Conservation (phyloP, 345 rosid species). For the Leavenworthia alabamica region DNA sequence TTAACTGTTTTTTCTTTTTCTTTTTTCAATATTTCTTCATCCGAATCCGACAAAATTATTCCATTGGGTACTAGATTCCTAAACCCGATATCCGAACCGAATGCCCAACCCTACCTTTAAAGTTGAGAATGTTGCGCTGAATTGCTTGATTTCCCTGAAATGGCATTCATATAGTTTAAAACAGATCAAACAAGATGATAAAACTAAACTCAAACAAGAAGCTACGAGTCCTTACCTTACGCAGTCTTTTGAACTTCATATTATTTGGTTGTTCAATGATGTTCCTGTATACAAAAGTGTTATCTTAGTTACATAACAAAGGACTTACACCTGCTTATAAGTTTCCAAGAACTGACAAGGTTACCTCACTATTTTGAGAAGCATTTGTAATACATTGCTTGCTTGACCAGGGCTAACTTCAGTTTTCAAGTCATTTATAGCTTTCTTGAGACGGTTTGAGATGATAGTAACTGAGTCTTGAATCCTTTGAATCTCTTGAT, state of each 20-base stretch:
- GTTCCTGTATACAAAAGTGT: constrained; percentile 43
- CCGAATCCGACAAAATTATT: no score
- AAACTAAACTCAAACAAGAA: background rate
- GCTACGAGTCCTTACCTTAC: constrained; percentile 52
- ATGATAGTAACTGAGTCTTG: constrained; percentile 62
- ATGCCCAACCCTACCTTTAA: no score
- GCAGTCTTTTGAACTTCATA: constrained; percentile 60
- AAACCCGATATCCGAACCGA: no score
- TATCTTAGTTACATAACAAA: background rate
- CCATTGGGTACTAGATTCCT: no score
- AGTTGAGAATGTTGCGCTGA: constrained; percentile 52
- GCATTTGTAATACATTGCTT: constrained; percentile 44
- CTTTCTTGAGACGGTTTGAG: constrained; percentile 58
- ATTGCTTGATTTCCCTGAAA: constrained; percentile 77
- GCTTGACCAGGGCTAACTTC: constrained; percentile 53
- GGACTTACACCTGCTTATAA: background rate
- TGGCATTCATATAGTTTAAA: background rate
- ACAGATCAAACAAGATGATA: background rate
- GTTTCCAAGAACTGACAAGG: constrained; percentile 1
- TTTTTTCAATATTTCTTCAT: no score
- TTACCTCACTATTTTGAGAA: constrained; percentile 66
- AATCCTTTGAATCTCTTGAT: constrained; percentile 60
- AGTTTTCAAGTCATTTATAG: constrained; percentile 46
- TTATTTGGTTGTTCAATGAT: constrained; percentile 74
- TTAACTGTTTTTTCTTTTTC: no score